These are phyloP conservation scores for Miscanthus lutarioriparius DNA, from an alignment of 176 grass and related monocot genomes.

Conservation along the genomic window DNA sequence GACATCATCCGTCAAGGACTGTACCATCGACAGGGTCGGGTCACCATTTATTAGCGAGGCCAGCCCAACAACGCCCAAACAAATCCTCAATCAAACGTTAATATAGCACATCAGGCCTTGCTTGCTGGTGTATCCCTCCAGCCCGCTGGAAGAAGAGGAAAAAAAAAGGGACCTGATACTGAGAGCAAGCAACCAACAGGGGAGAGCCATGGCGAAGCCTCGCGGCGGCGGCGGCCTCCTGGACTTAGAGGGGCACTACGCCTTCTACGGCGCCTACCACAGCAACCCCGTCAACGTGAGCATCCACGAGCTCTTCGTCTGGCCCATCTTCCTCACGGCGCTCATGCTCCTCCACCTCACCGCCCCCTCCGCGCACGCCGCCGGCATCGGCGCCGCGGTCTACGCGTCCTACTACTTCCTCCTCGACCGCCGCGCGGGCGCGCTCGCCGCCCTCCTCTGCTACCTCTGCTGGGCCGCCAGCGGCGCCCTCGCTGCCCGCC, in stretches of 20 bases:
- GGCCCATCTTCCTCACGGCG: conserved; percentile 77
- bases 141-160: no score
- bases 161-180: not conserved
- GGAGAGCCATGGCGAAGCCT: conserved; percentile 44
- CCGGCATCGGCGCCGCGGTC: conserved; percentile 38
- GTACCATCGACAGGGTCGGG: no score
- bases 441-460: conserved; percentile 55
- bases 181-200: not conserved
- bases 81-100: no score
- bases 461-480: conserved; percentile 66
- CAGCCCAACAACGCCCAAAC: no score
- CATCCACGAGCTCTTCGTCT: conserved; percentile 91
- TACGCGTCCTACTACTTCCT: conserved; percentile 62
- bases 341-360: conserved; percentile 75
- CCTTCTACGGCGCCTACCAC: conserved; percentile 96
- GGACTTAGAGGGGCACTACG: conserved; percentile 80
- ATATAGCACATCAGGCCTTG: no score
- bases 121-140: no score
- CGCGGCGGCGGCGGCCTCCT: conserved; percentile 41
- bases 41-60: no score
- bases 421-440: conserved; percentile 62
- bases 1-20: no score
- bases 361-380: conserved; percentile 33
- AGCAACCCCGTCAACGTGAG: conserved; percentile 78
- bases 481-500: conserved; percentile 48